A percentile compares a stretch with the other conserved stretches of the same genome.
Conservation (phyloP, 306 rosid species). For the Hylodesmum podocarpum region DNA sequence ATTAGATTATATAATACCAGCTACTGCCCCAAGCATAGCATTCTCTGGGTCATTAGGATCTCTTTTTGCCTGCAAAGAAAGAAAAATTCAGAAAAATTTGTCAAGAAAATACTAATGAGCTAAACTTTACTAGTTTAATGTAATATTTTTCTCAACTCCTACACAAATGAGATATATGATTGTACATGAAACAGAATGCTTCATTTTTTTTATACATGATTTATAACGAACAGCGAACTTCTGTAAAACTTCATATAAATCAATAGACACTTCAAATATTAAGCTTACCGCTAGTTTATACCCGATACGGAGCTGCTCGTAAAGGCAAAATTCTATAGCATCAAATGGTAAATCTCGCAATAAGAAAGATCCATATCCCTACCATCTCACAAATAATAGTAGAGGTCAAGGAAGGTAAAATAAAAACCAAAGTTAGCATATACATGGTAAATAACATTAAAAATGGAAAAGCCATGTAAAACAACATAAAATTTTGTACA, state of each 20-base stretch:
- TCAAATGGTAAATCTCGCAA: constrained; percentile 88
- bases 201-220: neutral
- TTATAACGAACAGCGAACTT: neutral
- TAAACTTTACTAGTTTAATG: neutral
- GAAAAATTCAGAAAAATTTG: neutral
- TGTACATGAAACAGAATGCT: neutral
- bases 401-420: constrained; percentile 18
- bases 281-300: constrained; percentile 70
- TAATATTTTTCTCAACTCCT: neutral
- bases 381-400: constrained; percentile 17
- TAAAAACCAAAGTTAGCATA: neutral
- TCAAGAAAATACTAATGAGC: neutral
- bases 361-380: constrained; percentile 83
- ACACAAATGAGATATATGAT: neutral
- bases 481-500: no score
- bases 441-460: constrained; percentile 4
- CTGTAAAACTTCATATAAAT: constrained; percentile 12
- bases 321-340: constrained; percentile 75
- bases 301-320: constrained; percentile 79
- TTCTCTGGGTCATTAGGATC: constrained; percentile 75
- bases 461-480: neutral
- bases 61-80: constrained; percentile 56
- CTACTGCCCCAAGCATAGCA: constrained; percentile 75
- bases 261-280: constrained; percentile 11
- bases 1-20: constrained; percentile 44